Evolutionary conservation across 768 basidiomycete species (phyloP).

Genomic region (Tulasnella sp.): DNA sequence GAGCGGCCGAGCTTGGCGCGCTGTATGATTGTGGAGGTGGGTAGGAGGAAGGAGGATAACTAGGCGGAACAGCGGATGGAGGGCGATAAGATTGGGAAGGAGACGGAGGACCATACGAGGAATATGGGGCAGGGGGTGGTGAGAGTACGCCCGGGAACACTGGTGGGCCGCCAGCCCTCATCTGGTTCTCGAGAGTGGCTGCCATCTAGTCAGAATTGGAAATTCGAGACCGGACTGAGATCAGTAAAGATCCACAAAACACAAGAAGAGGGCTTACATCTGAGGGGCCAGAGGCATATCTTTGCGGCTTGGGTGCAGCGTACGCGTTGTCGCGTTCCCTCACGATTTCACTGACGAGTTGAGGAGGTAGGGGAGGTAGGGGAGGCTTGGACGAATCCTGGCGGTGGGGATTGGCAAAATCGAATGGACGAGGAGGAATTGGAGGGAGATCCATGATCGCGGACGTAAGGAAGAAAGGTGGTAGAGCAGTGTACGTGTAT

Average conservation of each 20-base stretch:
- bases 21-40: neutral
- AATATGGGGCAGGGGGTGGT: neutral
- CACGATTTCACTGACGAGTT: neutral
- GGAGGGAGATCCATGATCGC: conserved; percentile 5
- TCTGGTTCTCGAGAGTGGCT: neutral
- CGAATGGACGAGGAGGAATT: conserved; percentile 7
- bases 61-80: neutral
- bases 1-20: neutral
- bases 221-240: neutral
- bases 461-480: neutral
- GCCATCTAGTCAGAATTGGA: conserved; percentile 1
- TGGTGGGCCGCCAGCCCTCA: neutral
- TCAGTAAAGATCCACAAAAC: neutral
- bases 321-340: neutral
- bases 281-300: neutral
- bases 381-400: neutral
- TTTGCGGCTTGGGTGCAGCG: conserved; percentile 1
- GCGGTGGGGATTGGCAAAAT: neutral
- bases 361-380: conserved; percentile 9
- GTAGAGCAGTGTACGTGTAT: too few relatives aligned
- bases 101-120: neutral
- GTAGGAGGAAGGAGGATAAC: neutral
- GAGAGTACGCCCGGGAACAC: neutral
- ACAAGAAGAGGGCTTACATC: neutral
- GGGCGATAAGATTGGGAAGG: neutral